Evolutionary conservation across 768 basidiomycete species (phyloP).

Genomic region (Suillus plorans): DNA sequence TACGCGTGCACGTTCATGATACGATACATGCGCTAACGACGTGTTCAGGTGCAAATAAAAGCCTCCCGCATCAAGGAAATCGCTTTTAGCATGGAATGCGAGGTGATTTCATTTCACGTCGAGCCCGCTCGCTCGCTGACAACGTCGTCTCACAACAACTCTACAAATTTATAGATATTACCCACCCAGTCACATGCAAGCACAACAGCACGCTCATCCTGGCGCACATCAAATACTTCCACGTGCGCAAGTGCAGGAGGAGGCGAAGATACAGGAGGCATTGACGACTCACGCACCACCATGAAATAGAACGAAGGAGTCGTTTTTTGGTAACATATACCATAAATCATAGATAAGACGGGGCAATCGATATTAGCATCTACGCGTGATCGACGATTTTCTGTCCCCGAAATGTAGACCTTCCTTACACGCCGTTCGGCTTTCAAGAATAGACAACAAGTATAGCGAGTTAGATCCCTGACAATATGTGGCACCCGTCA

Average conservation of each 20-base stretch:
- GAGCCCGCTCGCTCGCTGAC: neutral
- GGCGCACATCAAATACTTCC: conserved; percentile 39
- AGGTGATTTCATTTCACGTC: conserved; percentile 20
- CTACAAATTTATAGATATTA: conserved; percentile 35
- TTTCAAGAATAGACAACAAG: neutral
- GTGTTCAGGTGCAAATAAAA: conserved; percentile 35
- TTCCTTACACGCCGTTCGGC: no score
- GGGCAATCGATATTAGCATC: neutral
- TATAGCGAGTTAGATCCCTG: neutral
- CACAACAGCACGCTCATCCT: conserved; percentile 34
- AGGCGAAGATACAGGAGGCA: conserved; percentile 13
- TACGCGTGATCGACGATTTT: neutral
- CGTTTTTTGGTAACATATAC: neutral
- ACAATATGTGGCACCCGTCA: conserved; percentile 19
- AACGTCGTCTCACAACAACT: conserved; percentile 25
- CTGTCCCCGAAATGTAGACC: no score
- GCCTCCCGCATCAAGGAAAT: conserved; percentile 44
- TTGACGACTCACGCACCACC: neutral
- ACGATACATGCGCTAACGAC: neutral
- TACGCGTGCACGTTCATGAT: conserved; percentile 12
- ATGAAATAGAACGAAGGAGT: neutral
- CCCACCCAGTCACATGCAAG: conserved; percentile 25
- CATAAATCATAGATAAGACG: neutral
- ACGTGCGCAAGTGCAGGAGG: conserved; percentile 32
- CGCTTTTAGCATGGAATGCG: conserved; percentile 48